These are phyloP conservation scores for Erysiphe neolycopersici DNA, from an alignment of 2,329 filamentous ascomycete species.

Conservation along the genomic window DNA sequence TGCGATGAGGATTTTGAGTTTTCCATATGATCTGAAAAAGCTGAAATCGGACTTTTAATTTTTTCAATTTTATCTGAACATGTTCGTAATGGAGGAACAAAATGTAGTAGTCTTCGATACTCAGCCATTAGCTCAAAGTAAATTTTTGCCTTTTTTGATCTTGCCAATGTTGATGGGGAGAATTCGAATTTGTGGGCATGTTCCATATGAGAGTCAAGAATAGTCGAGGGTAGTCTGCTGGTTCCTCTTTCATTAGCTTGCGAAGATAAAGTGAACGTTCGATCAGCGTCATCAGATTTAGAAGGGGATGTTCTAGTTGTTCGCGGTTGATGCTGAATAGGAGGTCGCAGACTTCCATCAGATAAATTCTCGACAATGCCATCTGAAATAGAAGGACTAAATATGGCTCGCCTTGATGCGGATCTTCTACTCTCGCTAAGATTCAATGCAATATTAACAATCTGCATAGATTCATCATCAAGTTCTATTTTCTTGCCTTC, in stretches of 20 bases:
- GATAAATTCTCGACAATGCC: conserved; percentile 20
- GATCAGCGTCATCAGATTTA: conserved; percentile 19
- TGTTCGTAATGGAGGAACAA: conserved; percentile 45
- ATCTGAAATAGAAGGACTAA: conserved; percentile 15
- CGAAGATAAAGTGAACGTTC: conserved; percentile 2
- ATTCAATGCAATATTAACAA: conserved; percentile 77
- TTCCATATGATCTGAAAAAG: conserved; percentile 6
- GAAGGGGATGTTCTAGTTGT: conserved; percentile 35
- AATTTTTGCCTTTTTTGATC: conserved; percentile 61
- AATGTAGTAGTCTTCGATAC: conserved; percentile 54
- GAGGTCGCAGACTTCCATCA: conserved; percentile 34
- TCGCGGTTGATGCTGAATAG: conserved; percentile 45
- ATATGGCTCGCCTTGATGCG: conserved; percentile 24
- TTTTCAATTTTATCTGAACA: conserved; percentile 3
- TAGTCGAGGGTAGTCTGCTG: conserved; percentile 15
- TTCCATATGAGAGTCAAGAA: conserved; percentile 20
- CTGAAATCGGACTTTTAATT: conserved; percentile 15
- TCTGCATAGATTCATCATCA: conserved; percentile 59
- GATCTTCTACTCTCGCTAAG: conserved; percentile 55
- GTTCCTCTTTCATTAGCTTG: conserved; percentile 18
- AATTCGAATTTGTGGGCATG: conserved; percentile 34
- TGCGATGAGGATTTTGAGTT: conserved; percentile 1
- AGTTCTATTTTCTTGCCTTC: conserved; percentile 10
- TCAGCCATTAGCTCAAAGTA: conserved; percentile 69
- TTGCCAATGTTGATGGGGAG: conserved; percentile 52